Evolutionary conservation across 371 early-diverging fungal genomes (phyloP).

Genomic region (Basidiobolus heterosporus): DNA sequence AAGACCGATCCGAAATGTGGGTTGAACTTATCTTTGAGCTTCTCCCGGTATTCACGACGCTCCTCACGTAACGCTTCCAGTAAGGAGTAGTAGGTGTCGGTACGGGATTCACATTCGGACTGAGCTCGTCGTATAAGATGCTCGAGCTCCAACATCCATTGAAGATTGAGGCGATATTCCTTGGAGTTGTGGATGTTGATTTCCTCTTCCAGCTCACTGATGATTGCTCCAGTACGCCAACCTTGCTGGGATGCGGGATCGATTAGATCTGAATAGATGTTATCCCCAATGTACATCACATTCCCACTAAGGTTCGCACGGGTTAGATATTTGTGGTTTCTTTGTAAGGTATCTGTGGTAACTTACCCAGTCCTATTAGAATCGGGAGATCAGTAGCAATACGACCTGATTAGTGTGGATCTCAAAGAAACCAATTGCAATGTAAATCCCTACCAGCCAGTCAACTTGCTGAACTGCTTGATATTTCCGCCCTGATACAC

Average conservation of each 20-base stretch:
- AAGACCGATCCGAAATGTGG: conserved; percentile 47
- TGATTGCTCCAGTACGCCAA: conserved; percentile 55
- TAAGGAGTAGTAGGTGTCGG: conserved; percentile 15
- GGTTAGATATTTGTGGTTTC: not conserved
- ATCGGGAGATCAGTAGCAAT: too few species aligned
- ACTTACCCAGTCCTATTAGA: conserved; percentile 6
- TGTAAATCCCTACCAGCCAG: conserved; percentile 25
- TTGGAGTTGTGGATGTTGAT: conserved; percentile 29
- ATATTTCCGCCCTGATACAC: conserved; percentile 46
- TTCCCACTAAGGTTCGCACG: conserved; percentile 16
- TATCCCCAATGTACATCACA: conserved; percentile 51
- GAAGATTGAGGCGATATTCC: conserved; percentile 27
- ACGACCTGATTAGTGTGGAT: not conserved
- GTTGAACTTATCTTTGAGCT: conserved; percentile 33
- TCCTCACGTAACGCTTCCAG: conserved; percentile 29
- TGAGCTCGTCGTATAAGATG: conserved; percentile 35
- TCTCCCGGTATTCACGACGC: conserved; percentile 19
- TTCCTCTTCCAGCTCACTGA: conserved; percentile 37
- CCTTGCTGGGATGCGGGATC: conserved; percentile 46
- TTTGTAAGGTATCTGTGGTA: not conserved
- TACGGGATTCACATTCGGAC: conserved; percentile 13
- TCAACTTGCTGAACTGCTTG: conserved; percentile 28
- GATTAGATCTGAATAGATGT: conserved; percentile 42
- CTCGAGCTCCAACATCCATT: conserved; percentile 34
- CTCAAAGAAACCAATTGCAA: not conserved